Conservation (phyloP, 139 green algal species). For the Chlorella ohadii region DNA sequence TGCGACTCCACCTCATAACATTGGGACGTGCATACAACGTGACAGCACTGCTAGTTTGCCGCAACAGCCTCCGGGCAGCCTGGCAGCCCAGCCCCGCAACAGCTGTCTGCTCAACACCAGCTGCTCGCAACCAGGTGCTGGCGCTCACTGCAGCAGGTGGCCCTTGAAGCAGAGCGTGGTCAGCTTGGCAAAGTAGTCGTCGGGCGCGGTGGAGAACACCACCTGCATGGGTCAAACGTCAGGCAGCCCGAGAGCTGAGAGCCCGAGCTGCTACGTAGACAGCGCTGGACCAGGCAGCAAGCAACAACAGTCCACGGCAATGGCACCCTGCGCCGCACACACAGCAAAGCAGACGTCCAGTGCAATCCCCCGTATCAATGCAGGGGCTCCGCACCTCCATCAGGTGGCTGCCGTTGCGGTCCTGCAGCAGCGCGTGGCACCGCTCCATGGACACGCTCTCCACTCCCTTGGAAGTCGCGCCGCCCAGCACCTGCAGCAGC, state of each 20-base stretch:
- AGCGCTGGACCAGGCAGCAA: too few species aligned
- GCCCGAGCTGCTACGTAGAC: too few species aligned
- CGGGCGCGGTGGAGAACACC: conserved; percentile 42
- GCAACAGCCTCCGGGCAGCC: too few species aligned
- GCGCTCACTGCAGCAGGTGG: conserved; percentile 34
- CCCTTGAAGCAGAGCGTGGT: conserved; percentile 51
- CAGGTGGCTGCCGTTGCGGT: conserved; percentile 65
- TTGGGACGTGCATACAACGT: too few species aligned
- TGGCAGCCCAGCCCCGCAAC: too few species aligned
- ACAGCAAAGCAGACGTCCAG: too few species aligned
- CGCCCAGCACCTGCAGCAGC: conserved; percentile 26
- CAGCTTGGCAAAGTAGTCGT: conserved; percentile 52
- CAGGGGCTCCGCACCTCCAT: conserved; percentile 63
- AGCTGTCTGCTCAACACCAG: not conserved
- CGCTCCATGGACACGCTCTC: conserved; percentile 37
- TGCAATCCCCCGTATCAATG: too few species aligned
- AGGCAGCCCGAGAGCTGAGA: too few species aligned
- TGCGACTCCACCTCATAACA: too few species aligned
- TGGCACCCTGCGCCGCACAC: too few species aligned
- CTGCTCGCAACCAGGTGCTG: not conserved
- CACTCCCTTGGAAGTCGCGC: conserved; percentile 24
- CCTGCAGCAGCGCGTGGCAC: conserved; percentile 49
- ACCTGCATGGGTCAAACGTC: too few species aligned
- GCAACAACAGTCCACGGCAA: too few species aligned
- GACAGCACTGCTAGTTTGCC: not conserved